A percentile compares a stretch with the other conserved stretches of the same genome.
Conservation (phyloP, 768 basidiomycete genomes). For the Albatrellus ellisii region DNA sequence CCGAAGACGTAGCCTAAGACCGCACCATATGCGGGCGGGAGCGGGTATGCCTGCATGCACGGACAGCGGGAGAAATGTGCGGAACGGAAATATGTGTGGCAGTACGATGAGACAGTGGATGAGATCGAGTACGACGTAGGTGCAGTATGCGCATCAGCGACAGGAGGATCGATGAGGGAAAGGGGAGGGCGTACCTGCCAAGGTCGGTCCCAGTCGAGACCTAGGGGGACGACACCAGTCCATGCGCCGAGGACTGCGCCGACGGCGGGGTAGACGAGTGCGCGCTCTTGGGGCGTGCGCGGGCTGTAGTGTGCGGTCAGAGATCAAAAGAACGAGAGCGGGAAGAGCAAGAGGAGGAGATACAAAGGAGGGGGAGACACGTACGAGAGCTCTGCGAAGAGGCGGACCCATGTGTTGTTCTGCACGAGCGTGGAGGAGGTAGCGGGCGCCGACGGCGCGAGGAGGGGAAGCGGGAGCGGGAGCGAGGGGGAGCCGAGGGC, state of each 20-base stretch:
- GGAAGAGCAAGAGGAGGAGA: not conserved
- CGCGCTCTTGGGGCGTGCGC: conserved; percentile 59
- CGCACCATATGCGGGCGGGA: conserved; percentile 64
- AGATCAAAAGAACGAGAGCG: not conserved
- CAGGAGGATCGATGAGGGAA: conserved; percentile 1
- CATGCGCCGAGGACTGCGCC: conserved; percentile 68
- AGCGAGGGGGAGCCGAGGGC: conserved; percentile 47
- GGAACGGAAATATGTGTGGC: too few relatives aligned
- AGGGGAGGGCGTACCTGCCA: conserved; percentile 61
- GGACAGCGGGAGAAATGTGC: not conserved
- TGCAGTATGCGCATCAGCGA: too few relatives aligned
- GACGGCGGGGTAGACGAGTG: conserved; percentile 65
- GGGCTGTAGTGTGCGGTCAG: conserved; percentile 22
- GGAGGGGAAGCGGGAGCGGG: conserved; percentile 2
- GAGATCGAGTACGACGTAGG: too few relatives aligned
- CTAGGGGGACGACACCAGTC: conserved; percentile 73
- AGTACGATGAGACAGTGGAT: too few relatives aligned
- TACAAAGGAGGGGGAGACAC: too few relatives aligned
- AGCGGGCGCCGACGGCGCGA: conserved; percentile 1
- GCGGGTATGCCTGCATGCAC: conserved; percentile 82
- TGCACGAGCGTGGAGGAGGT: conserved; percentile 34
- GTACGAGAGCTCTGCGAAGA: conserved; percentile 76
- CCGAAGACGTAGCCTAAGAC: conserved; percentile 54
- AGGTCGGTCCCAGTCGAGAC: conserved; percentile 93
- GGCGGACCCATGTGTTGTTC: conserved; percentile 57